A percentile compares a stretch with the other conserved stretches of the same genome.
Evolutionary conservation across 805 yeast species (phyloP).

Genomic region (Yamadazyma sp.): DNA sequence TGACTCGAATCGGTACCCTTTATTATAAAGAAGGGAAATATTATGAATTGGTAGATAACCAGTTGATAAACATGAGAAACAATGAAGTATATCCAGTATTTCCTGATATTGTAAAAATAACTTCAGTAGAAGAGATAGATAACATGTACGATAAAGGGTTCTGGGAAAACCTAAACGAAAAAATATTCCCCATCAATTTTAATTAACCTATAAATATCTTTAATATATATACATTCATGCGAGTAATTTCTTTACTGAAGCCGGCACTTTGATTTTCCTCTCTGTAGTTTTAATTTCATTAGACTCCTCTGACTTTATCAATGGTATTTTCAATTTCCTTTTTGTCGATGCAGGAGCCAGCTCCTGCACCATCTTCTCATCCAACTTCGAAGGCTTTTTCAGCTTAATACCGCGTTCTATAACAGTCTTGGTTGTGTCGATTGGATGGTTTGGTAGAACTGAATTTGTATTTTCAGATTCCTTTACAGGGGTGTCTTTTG

Average conservation of each 20-base stretch:
- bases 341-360: too few relatives aligned
- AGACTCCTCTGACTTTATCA: not conserved
- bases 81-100: conserved; percentile 5
- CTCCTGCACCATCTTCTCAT: too few relatives aligned
- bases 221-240: not conserved
- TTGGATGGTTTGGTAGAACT: too few relatives aligned
- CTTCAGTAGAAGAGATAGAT: conserved; percentile 9
- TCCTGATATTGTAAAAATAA: conserved; percentile 4
- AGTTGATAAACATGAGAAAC: conserved; percentile 11
- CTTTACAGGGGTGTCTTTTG: too few relatives aligned
- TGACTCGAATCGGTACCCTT: conserved; percentile 27
- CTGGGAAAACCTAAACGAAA: conserved; percentile 32
- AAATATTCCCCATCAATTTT: conserved; percentile 3
- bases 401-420: too few relatives aligned
- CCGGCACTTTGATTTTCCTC: conserved; percentile 6
- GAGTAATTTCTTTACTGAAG: conserved; percentile 3
- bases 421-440: too few relatives aligned
- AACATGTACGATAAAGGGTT: conserved; percentile 54
- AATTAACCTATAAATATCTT: not conserved
- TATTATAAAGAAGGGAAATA: conserved; percentile 20
- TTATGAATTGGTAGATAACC: conserved; percentile 18
- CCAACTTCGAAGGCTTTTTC: too few relatives aligned
- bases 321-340: conserved; percentile 7
- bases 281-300: conserved; percentile 5
- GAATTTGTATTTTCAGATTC: too few relatives aligned